Evolutionary conservation across 345 rosid species (phyloP), one percentile per base, ranked within the genome.

Genomic region (Populus tremula): DNA sequence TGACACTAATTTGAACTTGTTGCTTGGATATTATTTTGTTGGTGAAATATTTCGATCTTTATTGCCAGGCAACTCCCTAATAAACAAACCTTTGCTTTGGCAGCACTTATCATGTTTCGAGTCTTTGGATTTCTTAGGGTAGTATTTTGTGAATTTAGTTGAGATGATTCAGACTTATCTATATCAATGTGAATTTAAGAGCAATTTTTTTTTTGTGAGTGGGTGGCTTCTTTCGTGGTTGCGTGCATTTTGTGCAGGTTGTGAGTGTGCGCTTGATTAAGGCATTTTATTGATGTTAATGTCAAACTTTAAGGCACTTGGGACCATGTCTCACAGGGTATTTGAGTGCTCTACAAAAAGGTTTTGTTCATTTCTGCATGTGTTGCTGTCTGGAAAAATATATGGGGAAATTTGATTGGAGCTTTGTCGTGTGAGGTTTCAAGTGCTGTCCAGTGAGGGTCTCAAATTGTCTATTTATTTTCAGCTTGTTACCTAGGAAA

Each of bases 401-500:
- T 75, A 65, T 11, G 56, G 69, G 50, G 45, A 76, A 47, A 10
- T 6, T 41, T 77, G 66, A 56, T 73, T 74, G 74, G 78, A 76
- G 50, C 68, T 69, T 68, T 72, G 72, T 31, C 77, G 39, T 27
- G 31, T 67, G 67, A 53, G 71, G 67, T 79, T 77, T 61, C 72
- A 64, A 49, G 35, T 77, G 74, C 77, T 61, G 78, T 81, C 9
- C 64, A 47, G 66, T 29, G 59, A 67, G 77, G 77, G 56, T 65
- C 29, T 79, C 70, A 73, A 59, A 50, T 53, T 33, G 41, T 47
- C 65, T n/a, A 45, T 72, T 68, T 29, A n/a, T 69, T 49, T 27
- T 47, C 49, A 64, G 38, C n/a, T 72, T 49, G 35, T 61, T 56
- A 14, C 61, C 5, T 61, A 21, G 73, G 73, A 38, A 76, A 54